These are phyloP conservation scores for Hypoxylon subgilvum DNA, from an alignment of 495 filamentous ascomycete species.

Conservation along the genomic window DNA sequence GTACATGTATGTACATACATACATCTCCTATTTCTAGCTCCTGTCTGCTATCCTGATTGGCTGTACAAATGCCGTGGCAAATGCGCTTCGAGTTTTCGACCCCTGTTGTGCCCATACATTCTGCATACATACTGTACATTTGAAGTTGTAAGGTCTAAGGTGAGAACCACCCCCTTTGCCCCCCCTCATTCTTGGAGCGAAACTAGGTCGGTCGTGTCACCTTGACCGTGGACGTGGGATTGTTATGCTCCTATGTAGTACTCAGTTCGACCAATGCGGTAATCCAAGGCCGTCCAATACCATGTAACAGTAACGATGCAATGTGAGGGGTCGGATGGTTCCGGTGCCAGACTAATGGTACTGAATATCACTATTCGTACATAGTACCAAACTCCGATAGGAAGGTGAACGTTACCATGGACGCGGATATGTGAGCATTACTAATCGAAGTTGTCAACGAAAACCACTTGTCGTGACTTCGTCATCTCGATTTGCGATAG, in stretches of 20 bases:
- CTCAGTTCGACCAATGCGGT: slow-evolving; percentile 6
- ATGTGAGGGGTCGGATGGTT: slow-evolving; percentile 22
- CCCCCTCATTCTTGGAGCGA: slow-evolving; percentile 11
- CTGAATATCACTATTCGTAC: background rate
- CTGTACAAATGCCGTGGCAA: slow-evolving; percentile 3
- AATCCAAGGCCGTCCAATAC: background rate
- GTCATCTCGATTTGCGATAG: slow-evolving; percentile 14
- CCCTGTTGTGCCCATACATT: too few species aligned
- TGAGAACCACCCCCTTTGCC: slow-evolving; percentile 6
- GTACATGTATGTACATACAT: too few species aligned
- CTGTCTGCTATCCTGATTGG: slow-evolving; percentile 7
- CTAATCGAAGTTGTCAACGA: slow-evolving; percentile 1
- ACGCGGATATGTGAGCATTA: slow-evolving; percentile 1
- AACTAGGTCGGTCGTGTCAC: background rate
- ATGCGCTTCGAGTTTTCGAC: too few species aligned
- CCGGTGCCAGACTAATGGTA: slow-evolving; percentile 3
- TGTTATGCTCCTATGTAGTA: slow-evolving; percentile 24
- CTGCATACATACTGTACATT: too few species aligned
- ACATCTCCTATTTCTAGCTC: background rate
- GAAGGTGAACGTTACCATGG: slow-evolving; percentile 12
- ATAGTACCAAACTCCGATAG: too few species aligned
- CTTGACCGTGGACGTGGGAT: slow-evolving; percentile 15
- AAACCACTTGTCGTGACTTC: slow-evolving; percentile 3
- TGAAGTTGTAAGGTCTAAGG: too few species aligned
- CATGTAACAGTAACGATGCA: too few species aligned